phyloP scores from a whole-genome alignment of 257 asterid genomes.

The Solanum appendiculatum region DNA sequence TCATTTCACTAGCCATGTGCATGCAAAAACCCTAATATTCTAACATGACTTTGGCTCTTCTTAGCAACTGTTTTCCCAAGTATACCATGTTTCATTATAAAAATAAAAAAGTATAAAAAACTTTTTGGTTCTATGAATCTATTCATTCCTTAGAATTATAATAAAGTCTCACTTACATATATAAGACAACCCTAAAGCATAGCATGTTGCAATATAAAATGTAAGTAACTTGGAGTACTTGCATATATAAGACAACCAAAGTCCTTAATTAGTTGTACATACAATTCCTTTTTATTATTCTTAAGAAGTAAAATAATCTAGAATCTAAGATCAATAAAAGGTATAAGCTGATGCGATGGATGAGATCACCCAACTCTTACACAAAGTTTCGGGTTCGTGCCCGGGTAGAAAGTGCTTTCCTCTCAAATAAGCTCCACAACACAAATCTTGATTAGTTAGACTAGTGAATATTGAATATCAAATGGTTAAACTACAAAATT shows the following conservation, averaged over 20 bases:
- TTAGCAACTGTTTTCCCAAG: background rate
- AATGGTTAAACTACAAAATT: background rate
- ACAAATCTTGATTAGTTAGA: background rate
- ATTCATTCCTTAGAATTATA: background rate
- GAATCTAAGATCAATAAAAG: background rate
- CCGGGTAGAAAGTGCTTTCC: background rate
- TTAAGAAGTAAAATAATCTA: background rate
- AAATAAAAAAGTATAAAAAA: background rate
- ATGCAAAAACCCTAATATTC: background rate
- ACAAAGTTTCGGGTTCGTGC: background rate
- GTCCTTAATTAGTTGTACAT: background rate
- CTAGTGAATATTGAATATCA: background rate
- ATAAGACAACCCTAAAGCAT: background rate
- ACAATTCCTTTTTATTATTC: background rate
- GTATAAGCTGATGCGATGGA: background rate
- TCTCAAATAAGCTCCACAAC: background rate
- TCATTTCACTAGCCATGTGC: conserved; percentile 4
- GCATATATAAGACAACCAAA: background rate
- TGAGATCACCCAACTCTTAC: background rate
- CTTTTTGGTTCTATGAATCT: background rate
- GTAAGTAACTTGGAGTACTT: background rate
- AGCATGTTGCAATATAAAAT: background rate
- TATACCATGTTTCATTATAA: background rate
- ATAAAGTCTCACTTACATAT: background rate
- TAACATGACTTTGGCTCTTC: background rate